A percentile compares a stretch with the other conserved stretches of the same genome.
Conservation (phyloP, 257 asterid species). For the Nicotiana obtusifolia region DNA sequence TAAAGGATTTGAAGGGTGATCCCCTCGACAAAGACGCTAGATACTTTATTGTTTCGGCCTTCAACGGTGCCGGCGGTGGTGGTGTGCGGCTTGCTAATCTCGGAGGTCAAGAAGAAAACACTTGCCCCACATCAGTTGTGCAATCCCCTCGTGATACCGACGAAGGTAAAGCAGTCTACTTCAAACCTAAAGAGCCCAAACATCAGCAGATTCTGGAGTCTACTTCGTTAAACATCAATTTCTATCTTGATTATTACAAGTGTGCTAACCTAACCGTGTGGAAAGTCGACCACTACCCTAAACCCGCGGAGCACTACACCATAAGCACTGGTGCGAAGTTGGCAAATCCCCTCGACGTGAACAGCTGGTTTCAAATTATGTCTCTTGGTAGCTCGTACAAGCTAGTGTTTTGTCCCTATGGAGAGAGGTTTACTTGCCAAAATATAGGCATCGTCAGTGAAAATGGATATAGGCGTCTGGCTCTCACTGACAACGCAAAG, state of each 20-base stretch:
- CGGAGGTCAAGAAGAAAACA: background rate
- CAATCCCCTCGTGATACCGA: background rate
- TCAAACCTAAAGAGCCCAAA: background rate
- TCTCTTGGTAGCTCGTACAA: background rate
- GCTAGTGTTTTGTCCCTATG: background rate
- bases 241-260: background rate
- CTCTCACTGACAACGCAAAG: background rate
- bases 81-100: background rate
- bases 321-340: background rate
- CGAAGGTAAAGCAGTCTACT: background rate
- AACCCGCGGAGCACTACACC: background rate
- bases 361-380: background rate
- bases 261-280: background rate
- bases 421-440: background rate
- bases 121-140: background rate
- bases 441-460: background rate
- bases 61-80: too few relatives aligned
- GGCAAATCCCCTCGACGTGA: background rate
- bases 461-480: background rate
- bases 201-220: background rate
- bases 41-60: background rate
- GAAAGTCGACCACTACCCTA: background rate
- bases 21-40: background rate
- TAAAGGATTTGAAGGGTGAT: background rate
- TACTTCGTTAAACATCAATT: background rate